These are phyloP conservation scores for Alopecurus myosuroides DNA, from an alignment of 176 grass and related monocot species.

Conservation along the genomic window DNA sequence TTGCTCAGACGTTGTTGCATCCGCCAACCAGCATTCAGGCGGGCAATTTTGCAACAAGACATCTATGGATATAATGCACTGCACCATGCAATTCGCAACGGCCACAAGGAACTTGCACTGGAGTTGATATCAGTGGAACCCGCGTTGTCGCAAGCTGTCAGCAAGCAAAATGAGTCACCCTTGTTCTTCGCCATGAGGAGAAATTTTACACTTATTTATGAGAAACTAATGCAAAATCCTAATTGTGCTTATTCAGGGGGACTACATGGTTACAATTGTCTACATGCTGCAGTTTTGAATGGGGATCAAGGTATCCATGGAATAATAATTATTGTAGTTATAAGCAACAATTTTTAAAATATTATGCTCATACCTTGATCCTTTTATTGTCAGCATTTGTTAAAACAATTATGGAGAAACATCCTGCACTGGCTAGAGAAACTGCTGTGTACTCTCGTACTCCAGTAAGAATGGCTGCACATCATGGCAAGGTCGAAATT, in stretches of 20 bases:
- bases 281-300: background rate
- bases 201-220: background rate
- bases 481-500: too few relatives aligned
- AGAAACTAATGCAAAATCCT: background rate
- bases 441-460: too few relatives aligned
- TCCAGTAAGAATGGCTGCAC: too few relatives aligned
- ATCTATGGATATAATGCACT: background rate
- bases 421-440: too few relatives aligned
- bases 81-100: background rate
- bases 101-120: background rate
- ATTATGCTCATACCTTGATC: too few relatives aligned
- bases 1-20: background rate
- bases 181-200: slow-evolving; percentile 18
- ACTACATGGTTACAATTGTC: background rate
- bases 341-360: too few relatives aligned
- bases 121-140: background rate
- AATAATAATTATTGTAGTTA: too few relatives aligned
- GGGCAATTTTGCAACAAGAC: background rate
- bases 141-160: background rate
- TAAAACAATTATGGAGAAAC: too few relatives aligned
- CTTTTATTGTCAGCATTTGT: too few relatives aligned
- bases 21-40: background rate
- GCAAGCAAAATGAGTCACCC: background rate
- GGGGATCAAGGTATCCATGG: background rate
- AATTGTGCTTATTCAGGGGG: background rate